Base-by-base conservation (phyloP, 805 yeast genomes). In the Lipomyces chichibuensis region DNA sequence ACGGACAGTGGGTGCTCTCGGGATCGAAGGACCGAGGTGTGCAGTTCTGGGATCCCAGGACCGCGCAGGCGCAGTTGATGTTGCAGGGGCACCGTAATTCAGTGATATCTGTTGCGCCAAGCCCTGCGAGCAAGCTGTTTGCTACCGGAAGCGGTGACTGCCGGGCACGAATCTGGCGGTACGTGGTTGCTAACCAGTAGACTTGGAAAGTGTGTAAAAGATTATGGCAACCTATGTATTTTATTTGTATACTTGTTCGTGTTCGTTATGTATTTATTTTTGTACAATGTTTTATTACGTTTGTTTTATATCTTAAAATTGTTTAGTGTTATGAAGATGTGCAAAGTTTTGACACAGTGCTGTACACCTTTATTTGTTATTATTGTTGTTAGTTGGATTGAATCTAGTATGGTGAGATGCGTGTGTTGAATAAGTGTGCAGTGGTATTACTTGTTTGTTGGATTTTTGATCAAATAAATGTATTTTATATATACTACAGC, bases 61-160 rank as follows among this genome's bases (percentile, higher is more conserved):
- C 93, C 14, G 97, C 97, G 70, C 93, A 91, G 79, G 96, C 97
- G 63, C 87, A 92, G 79, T 84, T 94, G 76, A 92, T 93, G 97
- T 84, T 95, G 74, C 98, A 92, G 81, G 98, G 98, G 46, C 98
- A 94, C 79, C 88, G 95, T 77, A 94, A 94, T 82, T 90, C 97
- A 9, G 98, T 95, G 59, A 94, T 94, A 73, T 88, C 94, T 64
- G 98, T 94, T 52, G 92, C 97, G 59, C 97, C 95, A 27, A 88
- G 95, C 29, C 92, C 92, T 72, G 87, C 87, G 69, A 88, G 91
- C 69, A 94, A 96, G 59, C 88, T 91, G 74, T 95, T 94, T 82
- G 98, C 98, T 64, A 93, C 98, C 14, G 98, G 98, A 65, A 85
- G 92, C 79, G 99, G 98, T 78, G 98, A 94, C 80, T 94, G 97